These are phyloP conservation scores for Monilinia polystroma DNA, from an alignment of 2,329 filamentous ascomycete genomes.

Conservation along the genomic window DNA sequence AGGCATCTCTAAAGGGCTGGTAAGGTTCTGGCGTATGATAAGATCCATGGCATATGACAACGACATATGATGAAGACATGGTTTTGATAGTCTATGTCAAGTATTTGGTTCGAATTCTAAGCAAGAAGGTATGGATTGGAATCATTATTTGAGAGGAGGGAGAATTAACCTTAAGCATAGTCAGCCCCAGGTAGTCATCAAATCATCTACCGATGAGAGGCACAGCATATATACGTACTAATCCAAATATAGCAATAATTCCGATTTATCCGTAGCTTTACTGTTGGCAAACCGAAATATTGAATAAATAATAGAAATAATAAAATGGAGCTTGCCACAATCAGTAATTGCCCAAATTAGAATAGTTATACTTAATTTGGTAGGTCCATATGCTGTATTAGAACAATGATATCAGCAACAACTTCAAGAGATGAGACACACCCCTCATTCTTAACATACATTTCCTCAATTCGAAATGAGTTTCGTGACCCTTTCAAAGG, in stretches of 20 bases:
- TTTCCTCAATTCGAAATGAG: too few relatives aligned
- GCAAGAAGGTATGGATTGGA: neutral
- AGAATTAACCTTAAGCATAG: neutral
- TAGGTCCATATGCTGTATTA: too few relatives aligned
- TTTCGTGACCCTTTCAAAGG: too few relatives aligned
- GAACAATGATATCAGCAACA: too few relatives aligned
- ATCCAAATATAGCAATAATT: neutral
- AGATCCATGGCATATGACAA: constrained; percentile 18
- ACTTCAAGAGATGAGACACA: too few relatives aligned
- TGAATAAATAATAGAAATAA: too few relatives aligned
- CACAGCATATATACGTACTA: neutral
- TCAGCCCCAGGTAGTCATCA: neutral
- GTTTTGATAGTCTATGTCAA: neutral
- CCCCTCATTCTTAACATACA: too few relatives aligned
- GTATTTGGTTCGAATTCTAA: neutral
- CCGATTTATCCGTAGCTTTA: neutral
- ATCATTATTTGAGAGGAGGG: neutral
- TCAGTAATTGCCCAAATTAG: too few relatives aligned
- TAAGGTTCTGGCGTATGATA: constrained; percentile 17
- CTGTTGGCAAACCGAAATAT: too few relatives aligned
- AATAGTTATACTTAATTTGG: too few relatives aligned
- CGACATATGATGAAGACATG: constrained; percentile 1
- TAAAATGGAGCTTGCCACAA: too few relatives aligned
- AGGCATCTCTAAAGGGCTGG: neutral
- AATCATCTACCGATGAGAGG: too few relatives aligned